phyloP scores from a whole-genome alignment of 495 filamentous ascomycete genomes.

The Pseudomonodictys pantanalensis region DNA sequence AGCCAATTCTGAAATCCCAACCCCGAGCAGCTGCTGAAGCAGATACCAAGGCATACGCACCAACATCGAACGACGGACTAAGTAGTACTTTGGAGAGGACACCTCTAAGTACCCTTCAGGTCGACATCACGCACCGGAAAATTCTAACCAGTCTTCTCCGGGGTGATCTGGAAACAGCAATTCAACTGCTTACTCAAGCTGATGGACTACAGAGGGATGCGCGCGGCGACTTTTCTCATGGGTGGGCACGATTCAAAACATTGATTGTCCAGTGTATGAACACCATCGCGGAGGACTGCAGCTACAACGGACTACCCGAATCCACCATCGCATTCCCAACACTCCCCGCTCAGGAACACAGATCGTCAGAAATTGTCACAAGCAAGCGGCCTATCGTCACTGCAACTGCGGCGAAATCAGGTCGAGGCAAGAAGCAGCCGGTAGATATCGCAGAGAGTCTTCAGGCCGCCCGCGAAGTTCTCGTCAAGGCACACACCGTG shows the following conservation, averaged over 20 bases:
- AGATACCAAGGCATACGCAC: not conserved
- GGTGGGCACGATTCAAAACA: slow-evolving; percentile 39
- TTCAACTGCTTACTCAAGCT: slow-evolving; percentile 44
- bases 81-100: slow-evolving; percentile 21
- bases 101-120: slow-evolving; percentile 10
- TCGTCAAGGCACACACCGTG: slow-evolving; percentile 55
- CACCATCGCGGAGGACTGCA: slow-evolving; percentile 71
- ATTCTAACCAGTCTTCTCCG: slow-evolving; percentile 54
- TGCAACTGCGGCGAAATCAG: slow-evolving; percentile 1
- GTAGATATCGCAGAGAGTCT: slow-evolving; percentile 58
- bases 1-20: not conserved
- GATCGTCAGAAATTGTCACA: slow-evolving; percentile 6
- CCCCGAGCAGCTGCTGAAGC: slow-evolving; percentile 2
- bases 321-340: slow-evolving; percentile 84
- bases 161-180: slow-evolving; percentile 56
- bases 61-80: not conserved
- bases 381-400: not conserved
- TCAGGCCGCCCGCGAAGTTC: slow-evolving; percentile 56
- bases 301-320: slow-evolving; percentile 85
- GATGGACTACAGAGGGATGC: slow-evolving; percentile 11
- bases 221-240: slow-evolving; percentile 10
- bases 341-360: slow-evolving; percentile 40
- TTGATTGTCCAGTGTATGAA: slow-evolving; percentile 60
- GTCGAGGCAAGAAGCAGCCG: slow-evolving; percentile 34
- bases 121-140: slow-evolving; percentile 41